phyloP scores from a whole-genome alignment of 108 stramenopile genomes.

The Nitzschia sp. region DNA sequence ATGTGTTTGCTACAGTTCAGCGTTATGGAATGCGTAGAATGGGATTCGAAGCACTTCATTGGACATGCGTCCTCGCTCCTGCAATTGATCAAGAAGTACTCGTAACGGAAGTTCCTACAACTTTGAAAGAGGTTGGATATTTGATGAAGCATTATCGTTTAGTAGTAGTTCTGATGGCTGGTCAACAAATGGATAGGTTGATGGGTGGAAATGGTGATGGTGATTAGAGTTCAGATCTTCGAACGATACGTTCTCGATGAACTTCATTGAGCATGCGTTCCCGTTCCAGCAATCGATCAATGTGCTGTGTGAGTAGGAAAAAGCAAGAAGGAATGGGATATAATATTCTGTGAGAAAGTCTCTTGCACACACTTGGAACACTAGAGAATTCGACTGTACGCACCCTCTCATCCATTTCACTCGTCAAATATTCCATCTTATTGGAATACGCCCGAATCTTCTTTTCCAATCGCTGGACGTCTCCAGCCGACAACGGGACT shows the following conservation, averaged over 20 bases:
- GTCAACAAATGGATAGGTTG: too few relatives aligned
- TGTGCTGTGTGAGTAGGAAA: neutral
- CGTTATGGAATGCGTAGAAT: too few relatives aligned
- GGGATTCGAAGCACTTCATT: too few relatives aligned
- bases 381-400: too few relatives aligned
- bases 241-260: slow-evolving; percentile 17
- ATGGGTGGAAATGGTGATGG: neutral
- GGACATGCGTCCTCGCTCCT: too few relatives aligned
- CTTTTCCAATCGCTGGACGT: slow-evolving; percentile 12
- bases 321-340: neutral
- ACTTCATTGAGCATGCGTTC: slow-evolving; percentile 35
- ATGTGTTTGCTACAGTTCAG: too few relatives aligned
- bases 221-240: slow-evolving; percentile 14
- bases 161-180: too few relatives aligned
- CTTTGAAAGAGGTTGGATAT: too few relatives aligned
- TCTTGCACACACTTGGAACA: too few relatives aligned
- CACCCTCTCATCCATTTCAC: slow-evolving; percentile 27
- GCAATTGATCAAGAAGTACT: too few relatives aligned
- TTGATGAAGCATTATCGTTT: too few relatives aligned
- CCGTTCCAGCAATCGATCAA: slow-evolving; percentile 16
- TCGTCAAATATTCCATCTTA: slow-evolving; percentile 35
- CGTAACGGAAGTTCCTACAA: too few relatives aligned
- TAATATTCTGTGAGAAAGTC: neutral
- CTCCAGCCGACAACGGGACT: slow-evolving; percentile 9
- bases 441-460: slow-evolving; percentile 34